Percentiles rank a stretch among this genome's conserved stretches.
phyloP scores from a whole-genome alignment of 768 basidiomycete species.

The Naganishia antarctica region DNA sequence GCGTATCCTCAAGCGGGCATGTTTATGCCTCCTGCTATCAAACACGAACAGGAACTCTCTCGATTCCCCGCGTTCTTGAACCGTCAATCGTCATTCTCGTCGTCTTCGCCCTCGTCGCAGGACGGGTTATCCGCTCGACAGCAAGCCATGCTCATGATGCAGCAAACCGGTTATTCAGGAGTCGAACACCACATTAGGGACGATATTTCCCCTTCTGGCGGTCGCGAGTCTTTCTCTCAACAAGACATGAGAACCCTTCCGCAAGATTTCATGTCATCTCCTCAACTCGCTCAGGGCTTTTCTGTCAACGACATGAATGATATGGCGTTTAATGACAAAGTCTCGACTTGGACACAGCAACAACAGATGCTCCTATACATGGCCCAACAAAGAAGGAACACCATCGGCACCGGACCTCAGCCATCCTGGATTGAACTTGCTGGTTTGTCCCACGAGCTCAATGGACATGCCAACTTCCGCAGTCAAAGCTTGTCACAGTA shows the following conservation, averaged over 20 bases:
- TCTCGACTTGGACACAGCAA: slow-evolving; percentile 26
- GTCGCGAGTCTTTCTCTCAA: background rate
- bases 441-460: background rate
- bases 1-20: slow-evolving; percentile 7
- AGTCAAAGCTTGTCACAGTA: slow-evolving; percentile 6
- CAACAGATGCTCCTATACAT: slow-evolving; percentile 23
- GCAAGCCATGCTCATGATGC: slow-evolving; percentile 16
- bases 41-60: slow-evolving; percentile 34
- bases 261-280: slow-evolving; percentile 1
- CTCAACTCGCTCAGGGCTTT: background rate
- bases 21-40: slow-evolving; percentile 32
- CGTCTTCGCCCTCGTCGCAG: background rate
- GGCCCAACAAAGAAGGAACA: background rate
- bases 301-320: slow-evolving; percentile 3
- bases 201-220: slow-evolving; percentile 2
- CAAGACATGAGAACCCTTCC: background rate
- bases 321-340: slow-evolving; percentile 22
- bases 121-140: slow-evolving; percentile 7
- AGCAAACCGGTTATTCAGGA: background rate
- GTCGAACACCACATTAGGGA: background rate
- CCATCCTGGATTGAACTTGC: slow-evolving; percentile 8
- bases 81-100: slow-evolving; percentile 16
- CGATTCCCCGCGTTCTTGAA: slow-evolving; percentile 25
- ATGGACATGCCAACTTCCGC: background rate
- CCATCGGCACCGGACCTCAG: background rate